These are phyloP conservation scores for Sclerospora graminicola DNA, from an alignment of 352 stramenopile genomes.

Conservation along the genomic window DNA sequence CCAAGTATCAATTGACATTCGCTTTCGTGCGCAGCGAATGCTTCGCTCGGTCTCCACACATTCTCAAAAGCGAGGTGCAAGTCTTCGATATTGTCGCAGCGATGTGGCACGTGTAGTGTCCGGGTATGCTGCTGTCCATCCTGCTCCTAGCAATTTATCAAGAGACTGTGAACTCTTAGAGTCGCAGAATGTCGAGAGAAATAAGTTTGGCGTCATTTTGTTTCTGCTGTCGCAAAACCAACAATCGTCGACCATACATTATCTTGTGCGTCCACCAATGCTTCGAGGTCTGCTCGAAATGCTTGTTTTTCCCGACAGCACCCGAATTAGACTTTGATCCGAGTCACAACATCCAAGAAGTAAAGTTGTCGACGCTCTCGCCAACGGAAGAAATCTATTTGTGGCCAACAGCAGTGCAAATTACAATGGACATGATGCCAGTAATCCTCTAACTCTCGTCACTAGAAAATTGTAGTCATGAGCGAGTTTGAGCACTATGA, in stretches of 20 bases:
- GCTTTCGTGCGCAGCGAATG: slow-evolving; percentile 71
- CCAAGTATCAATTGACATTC: slow-evolving; percentile 65
- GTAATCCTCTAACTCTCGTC: slow-evolving; percentile 75
- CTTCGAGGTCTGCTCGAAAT: slow-evolving; percentile 71
- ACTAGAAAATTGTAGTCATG: slow-evolving; percentile 42
- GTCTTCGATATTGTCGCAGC: slow-evolving; percentile 35
- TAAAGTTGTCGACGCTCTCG: slow-evolving; percentile 50
- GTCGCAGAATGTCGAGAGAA: slow-evolving; percentile 64
- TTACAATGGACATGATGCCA: slow-evolving; percentile 73
- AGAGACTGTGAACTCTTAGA: slow-evolving; percentile 44
- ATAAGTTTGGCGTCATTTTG: slow-evolving; percentile 55
- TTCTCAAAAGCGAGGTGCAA: slow-evolving; percentile 41
- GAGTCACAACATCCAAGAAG: slow-evolving; percentile 77
- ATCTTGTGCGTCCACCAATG: slow-evolving; percentile 50
- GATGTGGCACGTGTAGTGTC: slow-evolving; percentile 30
- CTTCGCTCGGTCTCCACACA: slow-evolving; percentile 74
- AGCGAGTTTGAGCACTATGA: slow-evolving; percentile 62
- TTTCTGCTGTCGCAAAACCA: slow-evolving; percentile 78
- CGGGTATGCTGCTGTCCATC: slow-evolving; percentile 24
- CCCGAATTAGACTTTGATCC: slow-evolving; percentile 56
- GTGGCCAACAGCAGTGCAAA: slow-evolving; percentile 27
- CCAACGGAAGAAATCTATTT: slow-evolving; percentile 73
- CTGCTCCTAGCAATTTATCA: slow-evolving; percentile 25
- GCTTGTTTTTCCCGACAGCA: slow-evolving; percentile 55
- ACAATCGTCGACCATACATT: slow-evolving; percentile 39